Conservation (phyloP, 176 grass and related monocot genomes). For the Tuctoria greenei region DNA sequence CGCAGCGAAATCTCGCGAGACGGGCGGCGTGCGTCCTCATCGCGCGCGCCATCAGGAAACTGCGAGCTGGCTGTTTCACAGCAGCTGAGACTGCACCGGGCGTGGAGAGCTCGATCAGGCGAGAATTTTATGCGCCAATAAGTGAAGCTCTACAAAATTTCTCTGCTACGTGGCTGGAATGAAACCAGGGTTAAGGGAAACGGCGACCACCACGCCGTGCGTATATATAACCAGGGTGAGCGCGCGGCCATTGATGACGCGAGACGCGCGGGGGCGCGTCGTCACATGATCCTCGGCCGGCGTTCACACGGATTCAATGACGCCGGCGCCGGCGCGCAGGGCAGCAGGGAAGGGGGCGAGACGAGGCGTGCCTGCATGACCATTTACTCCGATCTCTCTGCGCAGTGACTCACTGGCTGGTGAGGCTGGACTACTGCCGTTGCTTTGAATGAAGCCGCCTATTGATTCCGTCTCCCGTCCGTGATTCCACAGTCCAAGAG, state of each 20-base stretch:
- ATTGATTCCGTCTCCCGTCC: constrained; percentile 23
- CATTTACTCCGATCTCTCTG: constrained; percentile 17
- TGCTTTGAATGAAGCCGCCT: constrained; percentile 53
- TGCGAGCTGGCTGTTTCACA: not conserved
- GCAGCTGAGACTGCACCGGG: not conserved
- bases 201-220: not conserved
- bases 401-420: too few species aligned
- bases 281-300: constrained; percentile 81
- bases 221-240: constrained; percentile 17
- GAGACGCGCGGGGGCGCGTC: constrained; percentile 45
- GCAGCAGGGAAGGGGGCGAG: not conserved
- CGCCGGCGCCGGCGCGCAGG: not conserved
- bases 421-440: not conserved
- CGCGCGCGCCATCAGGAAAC: not conserved
- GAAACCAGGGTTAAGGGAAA: too few species aligned
- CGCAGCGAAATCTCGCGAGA: not conserved
- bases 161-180: too few species aligned
- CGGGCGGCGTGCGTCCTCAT: constrained; percentile 35
- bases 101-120: too few species aligned
- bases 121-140: too few species aligned
- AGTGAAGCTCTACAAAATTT: too few species aligned
- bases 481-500: constrained; percentile 21
- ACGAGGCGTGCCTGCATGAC: not conserved
- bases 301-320: constrained; percentile 67
- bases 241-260: constrained; percentile 30